Conservation (phyloP, 371 early-diverging fungal genomes). For the Chytridiales sp. region DNA sequence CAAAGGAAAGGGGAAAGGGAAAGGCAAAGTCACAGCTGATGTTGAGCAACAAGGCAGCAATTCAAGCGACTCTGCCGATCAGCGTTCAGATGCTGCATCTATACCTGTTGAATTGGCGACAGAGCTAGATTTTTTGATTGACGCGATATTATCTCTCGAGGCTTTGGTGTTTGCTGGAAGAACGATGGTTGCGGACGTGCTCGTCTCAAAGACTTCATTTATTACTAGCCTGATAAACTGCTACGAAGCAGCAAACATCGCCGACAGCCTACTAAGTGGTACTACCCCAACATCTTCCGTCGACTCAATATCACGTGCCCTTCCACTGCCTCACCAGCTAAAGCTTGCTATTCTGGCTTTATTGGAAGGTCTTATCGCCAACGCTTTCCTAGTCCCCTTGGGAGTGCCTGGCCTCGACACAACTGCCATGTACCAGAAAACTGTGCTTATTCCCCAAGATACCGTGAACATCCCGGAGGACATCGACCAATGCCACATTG, state of each 20-base stretch:
- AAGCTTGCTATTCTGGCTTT: slow-evolving; percentile 29
- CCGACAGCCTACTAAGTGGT: neutral
- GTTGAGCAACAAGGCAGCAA: neutral
- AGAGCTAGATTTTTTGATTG: slow-evolving; percentile 21
- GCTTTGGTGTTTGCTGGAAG: slow-evolving; percentile 17
- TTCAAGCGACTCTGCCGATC: neutral
- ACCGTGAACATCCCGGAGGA: neutral
- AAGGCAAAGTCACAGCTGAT: slow-evolving; percentile 14
- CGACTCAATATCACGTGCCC: too few relatives aligned
- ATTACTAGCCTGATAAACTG: slow-evolving; percentile 20
- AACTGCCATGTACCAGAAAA: neutral
- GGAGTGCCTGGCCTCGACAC: slow-evolving; percentile 2
- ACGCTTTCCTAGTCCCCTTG: slow-evolving; percentile 26
- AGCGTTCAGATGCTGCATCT: neutral
- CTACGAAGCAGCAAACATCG: slow-evolving; percentile 24
- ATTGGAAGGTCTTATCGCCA: slow-evolving; percentile 18
- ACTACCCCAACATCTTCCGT: neutral
- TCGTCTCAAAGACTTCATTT: slow-evolving; percentile 15
- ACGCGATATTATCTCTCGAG: slow-evolving; percentile 26
- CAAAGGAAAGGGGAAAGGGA: slow-evolving; percentile 31
- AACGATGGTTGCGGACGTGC: slow-evolving; percentile 16
- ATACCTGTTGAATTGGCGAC: neutral
- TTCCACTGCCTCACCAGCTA: slow-evolving; percentile 17
- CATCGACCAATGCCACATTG: neutral
- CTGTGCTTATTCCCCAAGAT: slow-evolving; percentile 1